phyloP scores from a whole-genome alignment of 2,329 filamentous ascomycete genomes.

The Alternaria sp. region DNA sequence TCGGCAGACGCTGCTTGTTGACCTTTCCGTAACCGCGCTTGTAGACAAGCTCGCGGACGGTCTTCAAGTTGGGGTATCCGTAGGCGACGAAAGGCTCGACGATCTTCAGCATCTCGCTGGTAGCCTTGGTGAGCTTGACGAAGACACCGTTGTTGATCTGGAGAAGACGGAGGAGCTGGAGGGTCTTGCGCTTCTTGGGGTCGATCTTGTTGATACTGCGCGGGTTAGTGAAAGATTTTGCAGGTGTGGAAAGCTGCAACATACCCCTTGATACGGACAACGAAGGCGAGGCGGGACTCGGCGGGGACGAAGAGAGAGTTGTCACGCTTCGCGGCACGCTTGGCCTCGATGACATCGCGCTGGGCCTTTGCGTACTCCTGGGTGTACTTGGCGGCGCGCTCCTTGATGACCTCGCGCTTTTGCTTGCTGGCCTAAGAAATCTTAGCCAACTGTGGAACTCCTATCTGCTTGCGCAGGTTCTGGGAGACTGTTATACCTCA shows the following conservation, averaged over 20 bases:
- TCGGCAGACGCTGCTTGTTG: conserved; percentile 95
- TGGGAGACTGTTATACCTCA: conserved; percentile 72
- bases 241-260: conserved; percentile 30
- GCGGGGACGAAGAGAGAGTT: conserved; percentile 94
- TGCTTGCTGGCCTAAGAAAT: conserved; percentile 88
- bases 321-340: conserved; percentile 86
- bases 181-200: conserved; percentile 99
- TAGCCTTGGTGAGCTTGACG: conserved; percentile 96
- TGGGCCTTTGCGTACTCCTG: conserved; percentile 97
- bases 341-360: conserved; percentile 97
- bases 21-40: conserved; percentile 98
- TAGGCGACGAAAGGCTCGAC: conserved; percentile 99
- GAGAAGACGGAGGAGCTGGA: conserved; percentile 98
- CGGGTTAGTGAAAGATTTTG: conserved; percentile 6
- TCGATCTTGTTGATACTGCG: conserved; percentile 99
- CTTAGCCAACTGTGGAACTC: conserved; percentile 49
- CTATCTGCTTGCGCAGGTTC: conserved; percentile 45
- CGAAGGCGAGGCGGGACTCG: conserved; percentile 96
- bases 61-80: conserved; percentile 99
- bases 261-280: conserved; percentile 98
- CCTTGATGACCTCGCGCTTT: conserved; percentile 99
- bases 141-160: conserved; percentile 99
- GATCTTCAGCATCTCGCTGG: conserved; percentile 92
- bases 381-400: conserved; percentile 99
- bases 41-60: conserved; percentile 98